These are phyloP conservation scores for Plantago elongata DNA, from an alignment of 257 asterid species.

Conservation along the genomic window DNA sequence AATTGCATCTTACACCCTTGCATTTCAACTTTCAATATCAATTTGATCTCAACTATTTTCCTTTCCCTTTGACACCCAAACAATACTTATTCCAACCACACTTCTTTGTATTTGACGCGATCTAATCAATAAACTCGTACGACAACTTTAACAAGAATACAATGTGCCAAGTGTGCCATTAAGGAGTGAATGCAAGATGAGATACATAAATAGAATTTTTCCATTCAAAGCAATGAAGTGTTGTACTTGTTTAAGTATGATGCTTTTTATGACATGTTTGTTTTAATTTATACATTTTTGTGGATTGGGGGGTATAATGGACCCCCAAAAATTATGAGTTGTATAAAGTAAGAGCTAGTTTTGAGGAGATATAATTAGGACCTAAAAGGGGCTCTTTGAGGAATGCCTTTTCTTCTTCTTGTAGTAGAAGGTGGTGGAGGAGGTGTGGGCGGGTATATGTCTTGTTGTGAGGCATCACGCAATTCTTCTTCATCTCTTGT, in stretches of 20 bases:
- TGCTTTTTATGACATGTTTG: slow-evolving; percentile 20
- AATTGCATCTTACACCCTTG: slow-evolving; percentile 43
- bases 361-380: slow-evolving; percentile 31
- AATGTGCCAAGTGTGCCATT: no score
- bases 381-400: slow-evolving; percentile 90
- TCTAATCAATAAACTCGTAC: no score
- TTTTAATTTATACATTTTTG: slow-evolving; percentile 9
- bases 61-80: no score
- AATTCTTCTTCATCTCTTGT: slow-evolving; percentile 37
- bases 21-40: slow-evolving; percentile 32
- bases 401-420: slow-evolving; percentile 97
- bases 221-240: no score
- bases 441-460: slow-evolving; percentile 86
- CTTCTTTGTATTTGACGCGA: no score
- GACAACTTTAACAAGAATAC: no score
- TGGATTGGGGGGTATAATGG: slow-evolving; percentile 27
- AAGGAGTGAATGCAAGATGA: no score
- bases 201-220: no score
- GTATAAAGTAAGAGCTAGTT: slow-evolving; percentile 33
- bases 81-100: no score
- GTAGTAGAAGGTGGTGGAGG: slow-evolving; percentile 64
- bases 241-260: no score
- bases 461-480: slow-evolving; percentile 83
- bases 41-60: slow-evolving; percentile 49
- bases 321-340: slow-evolving; percentile 45